Conservation (phyloP, 371 early-diverging fungal genomes). For the Globomyces sp. region DNA sequence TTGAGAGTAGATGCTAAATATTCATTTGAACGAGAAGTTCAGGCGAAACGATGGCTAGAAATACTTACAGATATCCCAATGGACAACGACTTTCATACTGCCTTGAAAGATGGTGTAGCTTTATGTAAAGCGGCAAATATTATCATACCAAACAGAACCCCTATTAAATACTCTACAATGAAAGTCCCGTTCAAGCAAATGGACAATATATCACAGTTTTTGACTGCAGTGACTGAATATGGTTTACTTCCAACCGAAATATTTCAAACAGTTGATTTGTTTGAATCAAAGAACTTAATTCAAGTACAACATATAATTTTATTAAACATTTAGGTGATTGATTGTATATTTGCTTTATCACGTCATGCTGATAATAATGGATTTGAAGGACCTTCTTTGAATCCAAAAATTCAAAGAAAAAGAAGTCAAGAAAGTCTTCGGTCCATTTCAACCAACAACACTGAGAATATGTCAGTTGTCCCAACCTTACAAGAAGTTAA, state of each 20-base stretch:
- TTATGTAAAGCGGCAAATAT: constrained; percentile 16
- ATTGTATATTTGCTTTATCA: constrained; percentile 24
- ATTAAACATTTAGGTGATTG: constrained; percentile 17
- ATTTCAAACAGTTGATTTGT: constrained; percentile 81
- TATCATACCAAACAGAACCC: constrained; percentile 13
- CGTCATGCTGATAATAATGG: constrained; percentile 18
- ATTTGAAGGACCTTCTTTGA: constrained; percentile 18
- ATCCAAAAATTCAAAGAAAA: constrained; percentile 11
- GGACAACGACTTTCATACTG: constrained; percentile 10
- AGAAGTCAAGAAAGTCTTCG: too few relatives aligned
- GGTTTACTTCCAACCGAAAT: constrained; percentile 71
- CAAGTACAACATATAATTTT: constrained; percentile 31
- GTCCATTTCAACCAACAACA: too few relatives aligned
- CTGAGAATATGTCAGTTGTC: too few relatives aligned
- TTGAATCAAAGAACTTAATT: constrained; percentile 71
- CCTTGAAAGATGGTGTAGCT: constrained; percentile 19
- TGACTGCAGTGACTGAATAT: constrained; percentile 54
- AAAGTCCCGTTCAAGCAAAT: constrained; percentile 72
- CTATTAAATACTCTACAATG: constrained; percentile 55
- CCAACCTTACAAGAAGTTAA: too few relatives aligned
- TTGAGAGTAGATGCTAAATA: constrained; percentile 11
- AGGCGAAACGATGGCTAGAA: constrained; percentile 16
- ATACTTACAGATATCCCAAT: constrained; percentile 2
- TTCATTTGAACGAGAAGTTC: constrained; percentile 6
- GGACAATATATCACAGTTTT: constrained; percentile 77